Evolutionary conservation across 345 rosid species (phyloP).

Genomic region (Pseudoturritis turrita): DNA sequence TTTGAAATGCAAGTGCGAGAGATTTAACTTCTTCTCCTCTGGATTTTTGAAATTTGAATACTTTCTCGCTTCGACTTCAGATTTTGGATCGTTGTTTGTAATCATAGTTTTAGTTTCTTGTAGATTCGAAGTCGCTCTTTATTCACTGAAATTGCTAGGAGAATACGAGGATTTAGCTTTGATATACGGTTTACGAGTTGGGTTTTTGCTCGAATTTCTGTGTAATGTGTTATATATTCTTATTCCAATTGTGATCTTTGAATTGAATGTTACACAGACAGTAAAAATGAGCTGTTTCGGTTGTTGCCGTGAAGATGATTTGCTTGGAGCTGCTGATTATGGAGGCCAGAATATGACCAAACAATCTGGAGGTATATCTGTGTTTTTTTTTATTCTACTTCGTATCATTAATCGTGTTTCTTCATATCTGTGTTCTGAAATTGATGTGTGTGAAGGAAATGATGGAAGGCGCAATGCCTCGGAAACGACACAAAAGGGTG

Average conservation of each 20-base stretch:
- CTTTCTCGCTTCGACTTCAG: background rate
- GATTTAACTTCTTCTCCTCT: no score
- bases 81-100: background rate
- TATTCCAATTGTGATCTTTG: background rate
- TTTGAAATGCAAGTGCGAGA: background rate
- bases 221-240: background rate
- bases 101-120: no score
- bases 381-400: no score
- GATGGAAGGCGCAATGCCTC: constrained; percentile 40
- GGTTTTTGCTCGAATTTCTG: background rate
- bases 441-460: constrained; percentile 35
- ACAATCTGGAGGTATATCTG: constrained; percentile 51
- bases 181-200: background rate
- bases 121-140: background rate
- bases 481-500: constrained; percentile 43
- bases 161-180: background rate
- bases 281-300: constrained; percentile 63
- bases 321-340: constrained; percentile 51
- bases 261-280: background rate
- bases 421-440: background rate
- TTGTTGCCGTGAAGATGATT: constrained; percentile 62
- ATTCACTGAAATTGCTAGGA: background rate
- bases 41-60: no score
- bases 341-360: constrained; percentile 53
- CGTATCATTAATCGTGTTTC: background rate